Evolutionary conservation across 202 grass and related monocot species (phyloP).

Genomic region (Schoenoplectus triqueter): DNA sequence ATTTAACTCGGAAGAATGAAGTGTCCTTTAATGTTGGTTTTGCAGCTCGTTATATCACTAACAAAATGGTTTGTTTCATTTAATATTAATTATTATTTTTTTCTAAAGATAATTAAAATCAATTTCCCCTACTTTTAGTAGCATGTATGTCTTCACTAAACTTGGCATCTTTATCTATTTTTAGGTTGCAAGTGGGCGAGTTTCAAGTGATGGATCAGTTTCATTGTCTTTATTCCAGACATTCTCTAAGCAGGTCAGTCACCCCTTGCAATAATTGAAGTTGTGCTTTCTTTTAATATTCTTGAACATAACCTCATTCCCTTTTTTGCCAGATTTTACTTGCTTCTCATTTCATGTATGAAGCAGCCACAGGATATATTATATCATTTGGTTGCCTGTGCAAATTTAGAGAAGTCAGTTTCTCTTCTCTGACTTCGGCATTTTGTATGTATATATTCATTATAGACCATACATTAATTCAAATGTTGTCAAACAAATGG

Average conservation of each 20-base stretch:
- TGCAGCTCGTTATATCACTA: constrained; percentile 68
- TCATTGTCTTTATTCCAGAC: constrained; percentile 82
- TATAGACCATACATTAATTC: too few species aligned
- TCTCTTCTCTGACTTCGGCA: not conserved
- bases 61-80: constrained; percentile 53
- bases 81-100: too few species aligned
- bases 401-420: constrained; percentile 70
- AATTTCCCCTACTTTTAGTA: too few species aligned
- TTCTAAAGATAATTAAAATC: too few species aligned
- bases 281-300: constrained; percentile 1
- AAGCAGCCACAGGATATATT: constrained; percentile 63
- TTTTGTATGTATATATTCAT: not conserved
- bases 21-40: constrained; percentile 66
- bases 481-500: constrained; percentile 13
- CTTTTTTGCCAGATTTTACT: constrained; percentile 65
- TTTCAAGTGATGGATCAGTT: constrained; percentile 68
- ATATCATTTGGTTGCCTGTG: constrained; percentile 73
- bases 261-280: constrained; percentile 16
- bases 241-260: constrained; percentile 68
- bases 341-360: constrained; percentile 89
- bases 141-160: not conserved
- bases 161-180: constrained; percentile 34
- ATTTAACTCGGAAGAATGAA: constrained; percentile 65
- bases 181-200: constrained; percentile 71
- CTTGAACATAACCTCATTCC: constrained; percentile 25